Percentiles rank a stretch among this genome's conserved stretches.
phyloP scores from a whole-genome alignment of 2,329 filamentous ascomycete genomes.

The Epichloe sylvatica region DNA sequence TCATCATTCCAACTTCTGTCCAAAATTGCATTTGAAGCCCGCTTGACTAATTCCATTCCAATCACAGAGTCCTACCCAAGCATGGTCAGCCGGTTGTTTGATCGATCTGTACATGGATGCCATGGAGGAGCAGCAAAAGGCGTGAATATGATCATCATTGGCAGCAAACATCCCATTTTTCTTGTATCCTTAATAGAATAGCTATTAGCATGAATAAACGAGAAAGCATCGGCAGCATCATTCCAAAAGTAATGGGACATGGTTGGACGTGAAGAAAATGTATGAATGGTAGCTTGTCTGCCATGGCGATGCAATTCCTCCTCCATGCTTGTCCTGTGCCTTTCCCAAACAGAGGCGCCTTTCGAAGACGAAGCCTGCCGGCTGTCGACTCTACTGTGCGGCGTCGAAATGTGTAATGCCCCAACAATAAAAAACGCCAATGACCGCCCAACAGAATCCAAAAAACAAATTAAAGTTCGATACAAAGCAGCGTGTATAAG shows the following conservation, averaged over 20 bases:
- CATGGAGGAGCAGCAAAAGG: slow-evolving; percentile 33
- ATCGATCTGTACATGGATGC: slow-evolving; percentile 96
- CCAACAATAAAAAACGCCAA: not conserved
- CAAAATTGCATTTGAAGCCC: too few species aligned
- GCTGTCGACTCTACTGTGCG: not conserved
- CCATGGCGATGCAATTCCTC: not conserved
- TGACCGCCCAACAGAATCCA: not conserved
- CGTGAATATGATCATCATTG: not conserved
- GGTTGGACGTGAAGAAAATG: not conserved
- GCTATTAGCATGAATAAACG: not conserved
- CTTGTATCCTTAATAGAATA: not conserved
- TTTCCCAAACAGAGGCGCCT: not conserved
- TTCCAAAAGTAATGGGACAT: not conserved
- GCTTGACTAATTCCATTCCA: not conserved
- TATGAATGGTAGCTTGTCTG: not conserved
- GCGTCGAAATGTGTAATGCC: not conserved
- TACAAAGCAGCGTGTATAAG: not conserved
- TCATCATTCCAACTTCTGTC: not conserved
- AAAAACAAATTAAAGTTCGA: not conserved
- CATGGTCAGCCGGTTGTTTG: slow-evolving; percentile 89
- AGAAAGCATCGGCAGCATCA: not conserved
- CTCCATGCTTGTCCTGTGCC: not conserved
- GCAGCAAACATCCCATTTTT: not conserved
- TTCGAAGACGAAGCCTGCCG: not conserved
- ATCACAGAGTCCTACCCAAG: slow-evolving; percentile 72